These are phyloP conservation scores for Arthrobotrys conoides DNA, from an alignment of 2,329 filamentous ascomycete genomes.

Conservation along the genomic window DNA sequence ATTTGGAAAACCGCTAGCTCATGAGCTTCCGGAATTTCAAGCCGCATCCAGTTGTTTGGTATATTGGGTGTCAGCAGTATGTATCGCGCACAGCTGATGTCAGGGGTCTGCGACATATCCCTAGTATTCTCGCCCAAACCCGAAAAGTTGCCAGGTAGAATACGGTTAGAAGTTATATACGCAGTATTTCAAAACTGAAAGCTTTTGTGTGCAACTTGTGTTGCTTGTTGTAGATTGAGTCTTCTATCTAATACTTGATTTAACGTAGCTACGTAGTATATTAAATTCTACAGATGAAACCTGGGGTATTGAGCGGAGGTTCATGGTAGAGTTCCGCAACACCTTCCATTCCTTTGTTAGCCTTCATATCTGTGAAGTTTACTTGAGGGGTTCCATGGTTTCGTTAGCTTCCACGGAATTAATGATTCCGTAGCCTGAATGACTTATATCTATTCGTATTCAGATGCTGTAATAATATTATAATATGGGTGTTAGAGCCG, in stretches of 20 bases:
- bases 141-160: background rate
- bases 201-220: background rate
- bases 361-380: background rate
- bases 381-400: too few species aligned
- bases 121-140: background rate
- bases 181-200: background rate
- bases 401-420: constrained; percentile 29
- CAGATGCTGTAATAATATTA: background rate
- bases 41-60: background rate
- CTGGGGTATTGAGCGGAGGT: background rate
- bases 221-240: constrained; percentile 4
- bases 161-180: background rate
- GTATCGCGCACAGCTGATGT: background rate
- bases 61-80: background rate
- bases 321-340: background rate
- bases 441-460: constrained; percentile 26
- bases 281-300: background rate
- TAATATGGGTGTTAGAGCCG: background rate
- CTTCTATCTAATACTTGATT: background rate
- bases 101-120: background rate
- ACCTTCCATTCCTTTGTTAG: too few species aligned
- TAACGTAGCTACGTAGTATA: background rate
- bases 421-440: constrained; percentile 43
- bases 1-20: background rate
- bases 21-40: too few species aligned